phyloP scores from a whole-genome alignment of 1,284 basidiomycete genomes.

The Irpex lacteus region DNA sequence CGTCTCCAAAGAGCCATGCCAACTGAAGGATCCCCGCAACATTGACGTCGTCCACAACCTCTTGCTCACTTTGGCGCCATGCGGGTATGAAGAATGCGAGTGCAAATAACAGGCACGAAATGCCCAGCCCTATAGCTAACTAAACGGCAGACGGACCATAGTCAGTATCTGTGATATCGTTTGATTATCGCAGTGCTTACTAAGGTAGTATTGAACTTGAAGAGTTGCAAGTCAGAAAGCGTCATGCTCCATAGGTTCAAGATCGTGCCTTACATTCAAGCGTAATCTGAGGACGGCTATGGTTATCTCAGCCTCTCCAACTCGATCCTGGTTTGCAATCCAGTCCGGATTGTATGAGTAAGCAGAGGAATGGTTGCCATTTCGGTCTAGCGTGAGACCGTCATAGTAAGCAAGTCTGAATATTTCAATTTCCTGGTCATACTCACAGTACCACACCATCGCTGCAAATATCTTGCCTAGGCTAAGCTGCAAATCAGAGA shows the following conservation, averaged over 20 bases:
- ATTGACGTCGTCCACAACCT: background rate
- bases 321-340: background rate
- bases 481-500: background rate
- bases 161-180: too few species aligned
- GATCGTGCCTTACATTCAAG: background rate
- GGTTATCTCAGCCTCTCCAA: background rate
- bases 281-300: background rate
- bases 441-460: slow-evolving; percentile 8
- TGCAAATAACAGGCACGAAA: background rate
- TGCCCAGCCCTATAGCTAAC: background rate
- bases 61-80: background rate
- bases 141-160: background rate
- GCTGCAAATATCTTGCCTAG: background rate
- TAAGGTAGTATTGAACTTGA: too few species aligned
- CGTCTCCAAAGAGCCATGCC: slow-evolving; percentile 1
- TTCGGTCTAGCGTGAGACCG: background rate
- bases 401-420: too few species aligned
- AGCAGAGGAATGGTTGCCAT: background rate
- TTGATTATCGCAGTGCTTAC: too few species aligned
- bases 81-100: background rate
- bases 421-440: too few species aligned
- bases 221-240: background rate
- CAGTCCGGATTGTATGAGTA: background rate
- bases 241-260: background rate
- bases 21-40: background rate